Evolutionary conservation across 768 basidiomycete genomes (phyloP).

Genomic region (Mrakia blollopis): DNA sequence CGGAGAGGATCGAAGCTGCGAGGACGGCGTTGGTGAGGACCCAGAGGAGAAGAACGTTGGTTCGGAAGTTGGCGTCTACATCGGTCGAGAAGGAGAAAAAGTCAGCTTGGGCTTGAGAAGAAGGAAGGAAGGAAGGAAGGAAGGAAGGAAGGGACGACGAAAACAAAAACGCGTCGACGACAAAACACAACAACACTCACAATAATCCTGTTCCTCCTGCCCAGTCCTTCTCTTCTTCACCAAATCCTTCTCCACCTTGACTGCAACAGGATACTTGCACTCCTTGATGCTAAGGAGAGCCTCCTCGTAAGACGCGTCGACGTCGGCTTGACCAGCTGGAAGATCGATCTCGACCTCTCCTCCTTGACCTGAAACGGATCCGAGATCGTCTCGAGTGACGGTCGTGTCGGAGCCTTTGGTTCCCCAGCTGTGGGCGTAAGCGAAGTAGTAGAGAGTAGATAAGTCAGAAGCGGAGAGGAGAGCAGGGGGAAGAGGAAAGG

Average conservation of each 20-base stretch:
- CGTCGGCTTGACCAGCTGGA: conserved; percentile 54
- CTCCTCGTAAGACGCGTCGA: conserved; percentile 22
- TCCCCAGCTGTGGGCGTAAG: conserved; percentile 55
- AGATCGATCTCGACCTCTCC: conserved; percentile 81
- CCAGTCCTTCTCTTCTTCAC: conserved; percentile 9
- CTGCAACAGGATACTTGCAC: conserved; percentile 17
- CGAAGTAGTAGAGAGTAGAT: neutral
- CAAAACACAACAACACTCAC: conserved; percentile 4
- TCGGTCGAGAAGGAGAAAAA: neutral
- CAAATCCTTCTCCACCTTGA: neutral
- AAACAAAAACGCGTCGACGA: no score
- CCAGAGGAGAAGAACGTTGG: conserved; percentile 42
- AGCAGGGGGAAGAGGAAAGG: neutral
- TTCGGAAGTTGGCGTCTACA: conserved; percentile 31
- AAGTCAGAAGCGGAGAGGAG: neutral
- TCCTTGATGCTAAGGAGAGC: conserved; percentile 18
- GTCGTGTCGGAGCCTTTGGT: conserved; percentile 77
- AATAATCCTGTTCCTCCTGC: conserved; percentile 24
- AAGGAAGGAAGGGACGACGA: no score
- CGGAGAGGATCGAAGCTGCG: conserved; percentile 42
- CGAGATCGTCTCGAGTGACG: conserved; percentile 62
- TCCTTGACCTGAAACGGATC: conserved; percentile 65
- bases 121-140: neutral
- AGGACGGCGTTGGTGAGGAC: conserved; percentile 43
- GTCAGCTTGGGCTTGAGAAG: neutral